Conservation (phyloP, 2,329 filamentous ascomycete genomes). For the Tolypocladium endophyticum region DNA sequence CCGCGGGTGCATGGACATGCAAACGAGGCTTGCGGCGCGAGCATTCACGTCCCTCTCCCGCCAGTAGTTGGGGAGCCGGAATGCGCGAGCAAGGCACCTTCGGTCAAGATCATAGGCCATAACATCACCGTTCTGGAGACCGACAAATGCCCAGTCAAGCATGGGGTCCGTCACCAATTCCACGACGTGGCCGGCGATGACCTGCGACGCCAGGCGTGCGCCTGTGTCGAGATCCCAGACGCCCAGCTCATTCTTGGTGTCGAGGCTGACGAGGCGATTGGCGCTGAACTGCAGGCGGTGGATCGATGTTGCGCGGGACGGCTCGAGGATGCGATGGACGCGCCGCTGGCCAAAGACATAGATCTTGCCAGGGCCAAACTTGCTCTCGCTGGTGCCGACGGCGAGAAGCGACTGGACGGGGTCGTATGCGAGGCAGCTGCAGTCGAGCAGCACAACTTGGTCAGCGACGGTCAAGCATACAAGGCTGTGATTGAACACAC, state of each 20-base stretch:
- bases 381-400: slow-evolving; percentile 78
- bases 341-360: slow-evolving; percentile 79
- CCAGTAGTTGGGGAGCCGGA: slow-evolving; percentile 86
- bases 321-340: slow-evolving; percentile 63
- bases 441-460: slow-evolving; percentile 14
- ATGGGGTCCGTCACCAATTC: slow-evolving; percentile 74
- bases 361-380: slow-evolving; percentile 77
- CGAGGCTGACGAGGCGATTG: slow-evolving; percentile 75
- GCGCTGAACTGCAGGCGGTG: slow-evolving; percentile 73
- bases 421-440: slow-evolving; percentile 75
- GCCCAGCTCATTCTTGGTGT: slow-evolving; percentile 74
- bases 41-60: slow-evolving; percentile 58
- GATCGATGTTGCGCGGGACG: slow-evolving; percentile 64
- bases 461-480: slow-evolving; percentile 1
- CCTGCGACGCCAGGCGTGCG: slow-evolving; percentile 55
- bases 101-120: slow-evolving; percentile 90
- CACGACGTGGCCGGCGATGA: slow-evolving; percentile 66
- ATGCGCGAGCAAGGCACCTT: slow-evolving; percentile 55
- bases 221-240: slow-evolving; percentile 73
- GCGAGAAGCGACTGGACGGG: slow-evolving; percentile 89
- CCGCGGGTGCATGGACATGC: slow-evolving; percentile 75
- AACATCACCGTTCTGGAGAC: slow-evolving; percentile 72
- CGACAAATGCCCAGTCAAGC: slow-evolving; percentile 87
- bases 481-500: slow-evolving; percentile 22
- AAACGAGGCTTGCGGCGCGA: slow-evolving; percentile 52